Conservation (phyloP, 305 asterid species). For the Solanum hybrid region DNA sequence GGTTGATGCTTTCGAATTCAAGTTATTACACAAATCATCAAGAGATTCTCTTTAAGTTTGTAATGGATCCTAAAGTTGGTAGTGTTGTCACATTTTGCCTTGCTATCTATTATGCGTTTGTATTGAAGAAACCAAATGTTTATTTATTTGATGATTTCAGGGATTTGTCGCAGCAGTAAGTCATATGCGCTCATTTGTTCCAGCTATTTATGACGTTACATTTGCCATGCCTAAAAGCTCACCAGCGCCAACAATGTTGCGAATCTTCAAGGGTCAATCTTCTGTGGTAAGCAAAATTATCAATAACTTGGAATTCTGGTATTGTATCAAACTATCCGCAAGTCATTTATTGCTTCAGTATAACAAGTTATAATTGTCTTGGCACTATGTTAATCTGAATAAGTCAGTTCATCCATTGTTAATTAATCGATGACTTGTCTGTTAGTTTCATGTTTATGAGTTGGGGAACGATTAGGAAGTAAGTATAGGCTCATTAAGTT, state of each 20-base stretch:
- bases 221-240: conserved; percentile 72
- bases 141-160: conserved; percentile 27
- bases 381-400: neutral
- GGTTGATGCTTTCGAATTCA: neutral
- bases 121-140: neutral
- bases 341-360: neutral
- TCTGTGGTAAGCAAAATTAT: conserved; percentile 56
- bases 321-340: neutral
- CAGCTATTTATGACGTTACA: conserved; percentile 83
- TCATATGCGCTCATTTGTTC: conserved; percentile 87
- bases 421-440: neutral
- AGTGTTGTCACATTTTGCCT: neutral
- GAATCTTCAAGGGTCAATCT: conserved; percentile 80
- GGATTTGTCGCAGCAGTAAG: conserved; percentile 87
- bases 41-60: neutral
- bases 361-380: neutral
- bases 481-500: neutral
- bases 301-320: neutral
- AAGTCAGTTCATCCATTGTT: neutral
- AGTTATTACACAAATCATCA: too few relatives aligned
- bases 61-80: neutral
- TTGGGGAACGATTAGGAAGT: neutral
- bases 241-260: conserved; percentile 78
- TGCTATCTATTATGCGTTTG: neutral
- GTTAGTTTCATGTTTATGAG: neutral